A percentile compares a stretch with the other conserved stretches of the same genome.
Evolutionary conservation across 768 basidiomycete species (phyloP).

Genomic region (Exsudoporus frostii): DNA sequence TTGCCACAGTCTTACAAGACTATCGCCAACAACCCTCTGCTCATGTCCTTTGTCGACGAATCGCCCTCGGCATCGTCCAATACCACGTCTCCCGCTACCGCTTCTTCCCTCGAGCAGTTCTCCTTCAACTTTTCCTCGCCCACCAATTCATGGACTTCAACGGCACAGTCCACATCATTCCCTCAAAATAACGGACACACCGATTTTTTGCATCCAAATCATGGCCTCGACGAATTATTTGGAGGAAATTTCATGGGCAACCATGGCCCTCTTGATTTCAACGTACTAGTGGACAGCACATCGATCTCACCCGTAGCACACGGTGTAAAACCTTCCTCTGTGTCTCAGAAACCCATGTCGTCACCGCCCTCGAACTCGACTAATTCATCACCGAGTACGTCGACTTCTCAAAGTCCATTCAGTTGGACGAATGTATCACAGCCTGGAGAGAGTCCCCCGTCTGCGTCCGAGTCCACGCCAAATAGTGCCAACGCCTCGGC

Average conservation of each 20-base stretch:
- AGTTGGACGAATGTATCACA: slow-evolving; percentile 27
- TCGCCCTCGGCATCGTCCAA: slow-evolving; percentile 25
- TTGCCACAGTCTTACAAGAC: slow-evolving; percentile 61
- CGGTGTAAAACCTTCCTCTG: slow-evolving; percentile 13
- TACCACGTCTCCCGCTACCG: slow-evolving; percentile 13
- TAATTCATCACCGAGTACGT: slow-evolving; percentile 27
- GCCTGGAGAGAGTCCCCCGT: slow-evolving; percentile 32
- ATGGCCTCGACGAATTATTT: slow-evolving; percentile 44
- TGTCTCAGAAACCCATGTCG: slow-evolving; percentile 15
- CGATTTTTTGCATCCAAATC: slow-evolving; percentile 27
- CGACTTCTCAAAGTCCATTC: slow-evolving; percentile 25
- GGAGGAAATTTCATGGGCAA: slow-evolving; percentile 37
- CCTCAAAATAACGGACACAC: slow-evolving; percentile 15
- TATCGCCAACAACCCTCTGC: slow-evolving; percentile 79
- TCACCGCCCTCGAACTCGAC: slow-evolving; percentile 19
- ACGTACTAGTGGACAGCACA: slow-evolving; percentile 31
- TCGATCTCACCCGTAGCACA: slow-evolving; percentile 49
- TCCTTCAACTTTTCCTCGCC: slow-evolving; percentile 45
- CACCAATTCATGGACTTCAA: slow-evolving; percentile 23
- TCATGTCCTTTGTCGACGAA: slow-evolving; percentile 77
- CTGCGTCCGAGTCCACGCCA: slow-evolving; percentile 34
- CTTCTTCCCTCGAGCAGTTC: slow-evolving; percentile 36
- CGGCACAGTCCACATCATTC: slow-evolving; percentile 17
- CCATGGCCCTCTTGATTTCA: slow-evolving; percentile 34
- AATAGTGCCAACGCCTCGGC: slow-evolving; percentile 29